Evolutionary conservation across 257 asterid species (phyloP), one percentile per base, ranked within the genome.

Genomic region (Solanum etuberosum): DNA sequence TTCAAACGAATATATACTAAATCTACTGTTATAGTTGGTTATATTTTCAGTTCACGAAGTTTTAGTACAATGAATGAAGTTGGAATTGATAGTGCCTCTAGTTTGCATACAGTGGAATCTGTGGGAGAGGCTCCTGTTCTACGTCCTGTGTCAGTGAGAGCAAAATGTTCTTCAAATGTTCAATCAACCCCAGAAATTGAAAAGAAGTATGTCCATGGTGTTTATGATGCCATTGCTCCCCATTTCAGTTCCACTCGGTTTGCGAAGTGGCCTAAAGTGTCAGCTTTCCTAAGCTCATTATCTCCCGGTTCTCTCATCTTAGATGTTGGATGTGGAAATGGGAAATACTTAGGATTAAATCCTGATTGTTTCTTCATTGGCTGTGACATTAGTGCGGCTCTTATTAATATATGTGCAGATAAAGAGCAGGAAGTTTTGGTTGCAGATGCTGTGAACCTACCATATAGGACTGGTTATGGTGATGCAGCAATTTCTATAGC

Each of bases 241-340:
- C 99, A 97, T 91, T 97, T 97, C 86, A 97, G 99, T 88, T 93
- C 99, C 51, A 96, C 99, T 32, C 92, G 99, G 81, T 97, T 86
- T 88, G 99, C 99, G 11, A 97, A 96, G 90, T 97, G 99, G 99
- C 99, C 99, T 40, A 97, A 97, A 90, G 99, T 97, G 73, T 95
- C 98, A 84, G 85, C 91, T 27, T 97, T 97, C 88, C 86, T 97
- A 46, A 94, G 93, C 90, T 89, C 99, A 6, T 88, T 97, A 83
- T 92, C 95, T 83, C 51, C 87, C 0, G 99, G 98, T 20, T 97
- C 99, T 14, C 98, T 97, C 81, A 87, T 96, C 51, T 72, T 97
- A 25, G 99, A 97, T 59, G 97, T 99, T 4, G 99, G 99, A 27
- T 97, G 99, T 80, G 99, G 99, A 31, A 97, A 97, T 74, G 99